These are phyloP conservation scores for Cicer arietinum DNA, from an alignment of 306 rosid genomes.

Conservation along the genomic window DNA sequence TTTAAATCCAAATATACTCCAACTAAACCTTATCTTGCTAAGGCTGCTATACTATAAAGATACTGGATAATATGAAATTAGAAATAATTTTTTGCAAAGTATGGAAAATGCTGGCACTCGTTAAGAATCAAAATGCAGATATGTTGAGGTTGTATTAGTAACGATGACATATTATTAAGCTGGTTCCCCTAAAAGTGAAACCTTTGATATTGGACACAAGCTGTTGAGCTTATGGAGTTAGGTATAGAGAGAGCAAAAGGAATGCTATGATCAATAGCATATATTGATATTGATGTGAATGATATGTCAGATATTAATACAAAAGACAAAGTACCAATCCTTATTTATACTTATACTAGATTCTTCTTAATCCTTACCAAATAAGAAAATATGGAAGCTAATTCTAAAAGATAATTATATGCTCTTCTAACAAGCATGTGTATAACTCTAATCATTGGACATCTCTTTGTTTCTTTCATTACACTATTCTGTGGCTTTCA, in stretches of 20 bases:
- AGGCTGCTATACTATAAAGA: not conserved
- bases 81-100: not conserved
- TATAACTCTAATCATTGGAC: constrained; percentile 1
- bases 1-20: not conserved
- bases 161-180: not conserved
- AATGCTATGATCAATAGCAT: not conserved
- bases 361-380: not conserved
- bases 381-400: not conserved
- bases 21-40: not conserved
- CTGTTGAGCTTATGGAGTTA: constrained; percentile 13
- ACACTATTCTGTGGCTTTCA: constrained; percentile 23
- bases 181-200: constrained; percentile 19
- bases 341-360: not conserved
- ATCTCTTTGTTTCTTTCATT: not conserved
- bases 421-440: not conserved
- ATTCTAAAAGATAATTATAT: not conserved
- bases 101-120: too few species aligned
- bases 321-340: not conserved
- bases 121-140: not conserved
- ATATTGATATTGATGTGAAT: not conserved
- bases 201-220: constrained; percentile 6
- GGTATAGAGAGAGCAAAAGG: not conserved
- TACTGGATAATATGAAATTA: constrained; percentile 4
- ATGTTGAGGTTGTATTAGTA: constrained; percentile 20
- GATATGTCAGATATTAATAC: not conserved